Evolutionary conservation across 129 eudicot genomes (phyloP).

Genomic region (Gnaphalium uliginosum): DNA sequence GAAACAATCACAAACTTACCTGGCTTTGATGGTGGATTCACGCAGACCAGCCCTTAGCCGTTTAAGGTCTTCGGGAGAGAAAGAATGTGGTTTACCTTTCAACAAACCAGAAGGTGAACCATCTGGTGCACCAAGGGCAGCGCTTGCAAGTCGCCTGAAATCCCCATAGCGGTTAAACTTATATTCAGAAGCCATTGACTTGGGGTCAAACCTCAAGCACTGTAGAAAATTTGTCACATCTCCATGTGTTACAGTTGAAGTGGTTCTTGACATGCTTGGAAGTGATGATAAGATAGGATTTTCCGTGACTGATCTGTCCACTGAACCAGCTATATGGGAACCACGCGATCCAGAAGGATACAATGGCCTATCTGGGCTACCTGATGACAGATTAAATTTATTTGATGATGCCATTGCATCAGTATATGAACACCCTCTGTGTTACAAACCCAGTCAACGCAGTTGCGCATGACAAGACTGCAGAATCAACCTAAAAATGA

Average conservation of each 20-base stretch:
- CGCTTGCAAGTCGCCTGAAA: slow-evolving; percentile 56
- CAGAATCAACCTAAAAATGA: slow-evolving; percentile 13
- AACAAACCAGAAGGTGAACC: slow-evolving; percentile 56
- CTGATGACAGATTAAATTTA: slow-evolving; percentile 68
- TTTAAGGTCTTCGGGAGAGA: slow-evolving; percentile 59
- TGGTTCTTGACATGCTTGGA: slow-evolving; percentile 80
- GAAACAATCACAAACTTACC: slow-evolving; percentile 35
- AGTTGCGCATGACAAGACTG: slow-evolving; percentile 56
- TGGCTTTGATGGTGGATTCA: slow-evolving; percentile 63
- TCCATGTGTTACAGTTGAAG: slow-evolving; percentile 47
- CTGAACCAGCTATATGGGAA: slow-evolving; percentile 49
- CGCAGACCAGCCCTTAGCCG: slow-evolving; percentile 61
- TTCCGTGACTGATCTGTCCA: slow-evolving; percentile 67
- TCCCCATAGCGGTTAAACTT: slow-evolving; percentile 64
- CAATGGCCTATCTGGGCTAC: slow-evolving; percentile 68
- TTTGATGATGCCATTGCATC: slow-evolving; percentile 77
- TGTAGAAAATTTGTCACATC: slow-evolving; percentile 64
- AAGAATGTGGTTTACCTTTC: slow-evolving; percentile 53
- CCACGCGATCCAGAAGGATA: slow-evolving; percentile 63
- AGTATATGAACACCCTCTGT: slow-evolving; percentile 44
- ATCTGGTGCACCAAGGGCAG: slow-evolving; percentile 56
- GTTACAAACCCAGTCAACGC: slow-evolving; percentile 45
- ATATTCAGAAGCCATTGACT: slow-evolving; percentile 58
- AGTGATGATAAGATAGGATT: slow-evolving; percentile 67
- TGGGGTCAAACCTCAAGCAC: slow-evolving; percentile 74